Conservation (phyloP, 441 rosid species). For the Bruguiera hainesii region DNA sequence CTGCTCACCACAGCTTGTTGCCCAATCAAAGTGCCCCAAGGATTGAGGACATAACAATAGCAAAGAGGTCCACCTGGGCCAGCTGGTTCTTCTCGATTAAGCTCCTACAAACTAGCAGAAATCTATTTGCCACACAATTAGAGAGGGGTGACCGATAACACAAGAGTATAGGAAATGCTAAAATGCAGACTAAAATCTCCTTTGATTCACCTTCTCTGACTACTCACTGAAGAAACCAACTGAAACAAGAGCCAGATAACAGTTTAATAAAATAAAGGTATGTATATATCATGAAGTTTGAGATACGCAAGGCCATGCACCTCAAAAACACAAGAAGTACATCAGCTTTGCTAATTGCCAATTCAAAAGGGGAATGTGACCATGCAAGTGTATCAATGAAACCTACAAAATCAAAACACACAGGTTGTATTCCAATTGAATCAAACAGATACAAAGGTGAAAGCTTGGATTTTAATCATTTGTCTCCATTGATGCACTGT, state of each 20-base stretch:
- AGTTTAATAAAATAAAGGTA: too few relatives aligned
- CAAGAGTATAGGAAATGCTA: background rate
- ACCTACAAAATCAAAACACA: too few relatives aligned
- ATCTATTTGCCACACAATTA: background rate
- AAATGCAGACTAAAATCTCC: background rate
- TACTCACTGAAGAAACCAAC: background rate
- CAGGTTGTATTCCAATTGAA: too few relatives aligned
- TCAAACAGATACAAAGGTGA: too few relatives aligned
- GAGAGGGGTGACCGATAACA: background rate
- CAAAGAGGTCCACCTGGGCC: conserved; percentile 86
- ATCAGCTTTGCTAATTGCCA: too few relatives aligned
- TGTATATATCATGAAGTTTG: too few relatives aligned
- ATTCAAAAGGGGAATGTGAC: too few relatives aligned
- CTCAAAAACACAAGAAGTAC: too few relatives aligned
- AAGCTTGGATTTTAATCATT: too few relatives aligned
- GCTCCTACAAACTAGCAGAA: conserved; percentile 53
- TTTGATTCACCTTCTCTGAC: background rate
- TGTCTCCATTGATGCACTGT: too few relatives aligned
- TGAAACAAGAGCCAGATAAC: background rate
- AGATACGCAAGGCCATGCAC: too few relatives aligned
- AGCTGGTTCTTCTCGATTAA: conserved; percentile 88
- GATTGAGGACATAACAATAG: conserved; percentile 73
- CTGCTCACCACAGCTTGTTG: conserved; percentile 75
- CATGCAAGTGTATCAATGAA: too few relatives aligned
- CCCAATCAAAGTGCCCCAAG: conserved; percentile 90